A percentile compares a stretch with the other conserved stretches of the same genome.
These are phyloP conservation scores for Rhipidocladum racemiflorum DNA, from an alignment of 176 grass and related monocot genomes.

Conservation along the genomic window DNA sequence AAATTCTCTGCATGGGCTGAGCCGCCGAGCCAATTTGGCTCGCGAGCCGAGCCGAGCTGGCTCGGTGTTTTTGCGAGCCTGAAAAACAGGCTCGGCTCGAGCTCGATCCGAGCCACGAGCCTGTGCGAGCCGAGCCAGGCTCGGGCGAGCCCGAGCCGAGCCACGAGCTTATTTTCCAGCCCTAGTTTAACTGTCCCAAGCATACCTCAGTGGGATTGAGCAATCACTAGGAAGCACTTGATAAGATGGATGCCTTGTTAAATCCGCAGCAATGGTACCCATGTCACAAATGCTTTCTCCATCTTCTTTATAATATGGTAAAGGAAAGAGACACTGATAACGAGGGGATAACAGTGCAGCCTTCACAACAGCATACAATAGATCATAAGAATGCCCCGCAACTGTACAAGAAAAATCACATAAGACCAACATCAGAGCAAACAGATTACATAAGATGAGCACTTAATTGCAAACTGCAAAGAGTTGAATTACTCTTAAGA, in stretches of 20 bases:
- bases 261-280: conserved; percentile 32
- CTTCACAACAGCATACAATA: conserved; percentile 57
- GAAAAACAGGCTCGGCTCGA: too few relatives aligned
- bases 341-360: conserved; percentile 33
- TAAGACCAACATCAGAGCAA: conserved; percentile 2
- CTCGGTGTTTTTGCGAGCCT: too few relatives aligned
- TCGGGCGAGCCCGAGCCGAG: too few relatives aligned
- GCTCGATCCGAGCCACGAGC: too few relatives aligned
- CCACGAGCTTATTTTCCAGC: too few relatives aligned
- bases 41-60: too few relatives aligned
- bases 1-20: too few relatives aligned
- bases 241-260: conserved; percentile 38
- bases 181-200: not conserved
- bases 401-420: conserved; percentile 31
- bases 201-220: conserved; percentile 59
- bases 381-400: conserved; percentile 38
- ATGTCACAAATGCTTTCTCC: conserved; percentile 30
- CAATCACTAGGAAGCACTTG: conserved; percentile 25
- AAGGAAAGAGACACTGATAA: conserved; percentile 42
- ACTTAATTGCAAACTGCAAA: not conserved
- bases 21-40: too few relatives aligned
- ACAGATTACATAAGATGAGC: not conserved
- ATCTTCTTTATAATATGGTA: conserved; percentile 39
- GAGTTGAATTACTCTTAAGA: not conserved
- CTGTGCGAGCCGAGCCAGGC: too few relatives aligned